Conservation (phyloP, 257 asterid genomes). For the Henckelia pumila region DNA sequence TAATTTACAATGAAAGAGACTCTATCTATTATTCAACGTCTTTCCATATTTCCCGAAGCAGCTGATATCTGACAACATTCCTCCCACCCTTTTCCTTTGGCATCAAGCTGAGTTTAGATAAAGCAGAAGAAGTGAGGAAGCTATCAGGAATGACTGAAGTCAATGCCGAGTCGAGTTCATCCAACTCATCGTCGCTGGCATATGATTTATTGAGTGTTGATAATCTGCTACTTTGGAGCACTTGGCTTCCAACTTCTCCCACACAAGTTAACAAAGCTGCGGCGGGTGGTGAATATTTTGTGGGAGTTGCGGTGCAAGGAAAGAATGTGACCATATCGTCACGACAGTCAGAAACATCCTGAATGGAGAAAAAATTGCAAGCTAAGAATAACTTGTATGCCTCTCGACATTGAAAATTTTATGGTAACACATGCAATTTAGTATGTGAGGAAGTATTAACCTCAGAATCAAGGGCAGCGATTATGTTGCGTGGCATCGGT, state of each 20-base stretch:
- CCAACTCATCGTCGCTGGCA: conserved; percentile 81
- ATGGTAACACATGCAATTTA: neutral
- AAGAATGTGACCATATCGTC: conserved; percentile 37
- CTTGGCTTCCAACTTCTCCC: conserved; percentile 58
- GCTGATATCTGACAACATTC: conserved; percentile 57
- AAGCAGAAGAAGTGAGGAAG: conserved; percentile 41
- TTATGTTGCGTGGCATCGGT: conserved; percentile 67
- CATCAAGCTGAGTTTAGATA: conserved; percentile 43
- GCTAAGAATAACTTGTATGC: conserved; percentile 7
- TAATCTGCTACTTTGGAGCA: conserved; percentile 43
- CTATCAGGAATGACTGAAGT: conserved; percentile 59
- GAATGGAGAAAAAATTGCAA: conserved; percentile 15
- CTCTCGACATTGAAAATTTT: neutral
- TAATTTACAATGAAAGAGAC: no score
- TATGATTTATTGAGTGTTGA: conserved; percentile 56
- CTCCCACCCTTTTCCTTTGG: conserved; percentile 55
- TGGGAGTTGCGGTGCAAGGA: conserved; percentile 53
- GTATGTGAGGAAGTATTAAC: conserved; percentile 35
- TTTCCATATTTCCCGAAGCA: conserved; percentile 68
- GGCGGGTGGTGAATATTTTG: conserved; percentile 63
- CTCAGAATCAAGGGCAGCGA: conserved; percentile 64
- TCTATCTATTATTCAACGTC: conserved; percentile 26
- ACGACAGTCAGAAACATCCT: conserved; percentile 44
- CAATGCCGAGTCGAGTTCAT: conserved; percentile 71
- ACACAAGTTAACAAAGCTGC: conserved; percentile 53